Conservation (phyloP, 306 rosid genomes). For the Casuarina cunninghamiana region DNA sequence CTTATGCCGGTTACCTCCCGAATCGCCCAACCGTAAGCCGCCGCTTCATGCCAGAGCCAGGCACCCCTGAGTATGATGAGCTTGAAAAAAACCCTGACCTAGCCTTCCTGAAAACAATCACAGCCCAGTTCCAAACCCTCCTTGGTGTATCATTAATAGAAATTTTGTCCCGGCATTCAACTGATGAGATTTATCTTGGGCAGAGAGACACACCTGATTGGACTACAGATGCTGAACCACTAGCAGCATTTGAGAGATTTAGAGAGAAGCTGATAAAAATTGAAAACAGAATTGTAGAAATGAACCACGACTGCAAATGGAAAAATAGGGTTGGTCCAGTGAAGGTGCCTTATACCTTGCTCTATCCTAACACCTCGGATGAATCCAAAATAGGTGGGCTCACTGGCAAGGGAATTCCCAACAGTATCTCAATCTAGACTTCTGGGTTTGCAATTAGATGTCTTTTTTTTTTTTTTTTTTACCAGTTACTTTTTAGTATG, state of each 20-base stretch:
- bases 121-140: constrained; percentile 86
- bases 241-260: constrained; percentile 63
- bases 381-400: constrained; percentile 66
- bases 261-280: constrained; percentile 50
- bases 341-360: constrained; percentile 70
- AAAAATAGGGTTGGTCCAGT: constrained; percentile 81
- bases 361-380: constrained; percentile 81
- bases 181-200: constrained; percentile 88
- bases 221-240: constrained; percentile 61
- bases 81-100: constrained; percentile 61
- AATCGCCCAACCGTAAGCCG: constrained; percentile 96
- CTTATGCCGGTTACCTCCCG: constrained; percentile 91
- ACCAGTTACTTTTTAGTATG: neutral
- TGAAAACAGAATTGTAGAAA: constrained; percentile 52
- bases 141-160: constrained; percentile 86
- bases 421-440: constrained; percentile 70
- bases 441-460: neutral
- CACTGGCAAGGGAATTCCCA: constrained; percentile 93
- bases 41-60: constrained; percentile 92
- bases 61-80: constrained; percentile 71
- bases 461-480: neutral
- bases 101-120: constrained; percentile 81
- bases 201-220: constrained; percentile 63
- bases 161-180: constrained; percentile 75
- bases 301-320: constrained; percentile 56